Conservation (phyloP, 768 basidiomycete species). For the Termitomyces sp. region DNA sequence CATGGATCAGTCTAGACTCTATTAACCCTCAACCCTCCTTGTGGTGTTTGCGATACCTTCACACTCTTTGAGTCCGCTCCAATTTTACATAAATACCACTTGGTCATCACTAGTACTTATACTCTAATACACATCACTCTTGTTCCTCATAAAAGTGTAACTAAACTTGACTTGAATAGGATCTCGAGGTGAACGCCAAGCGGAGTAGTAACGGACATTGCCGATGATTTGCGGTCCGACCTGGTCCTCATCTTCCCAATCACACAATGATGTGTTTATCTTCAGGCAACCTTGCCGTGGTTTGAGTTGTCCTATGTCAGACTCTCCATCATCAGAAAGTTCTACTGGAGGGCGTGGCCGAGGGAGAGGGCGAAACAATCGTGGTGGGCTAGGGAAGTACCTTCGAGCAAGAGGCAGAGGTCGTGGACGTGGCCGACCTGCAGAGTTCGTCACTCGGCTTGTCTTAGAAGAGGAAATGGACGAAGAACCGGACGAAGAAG, state of each 20-base stretch:
- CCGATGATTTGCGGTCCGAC: not conserved
- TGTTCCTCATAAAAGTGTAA: not conserved
- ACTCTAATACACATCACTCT: not conserved
- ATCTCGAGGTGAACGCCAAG: too few species aligned
- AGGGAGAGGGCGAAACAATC: constrained; percentile 18
- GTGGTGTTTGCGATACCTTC: not conserved
- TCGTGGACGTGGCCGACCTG: constrained; percentile 45
- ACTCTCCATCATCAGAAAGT: not conserved
- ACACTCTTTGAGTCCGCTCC: not conserved
- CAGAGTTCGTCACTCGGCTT: constrained; percentile 37
- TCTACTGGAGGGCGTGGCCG: constrained; percentile 12
- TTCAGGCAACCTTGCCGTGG: not conserved
- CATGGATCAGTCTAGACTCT: too few species aligned
- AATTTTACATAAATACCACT: not conserved
- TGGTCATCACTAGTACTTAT: not conserved
- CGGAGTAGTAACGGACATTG: not conserved
- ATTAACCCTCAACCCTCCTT: not conserved
- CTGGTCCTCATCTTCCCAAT: not conserved
- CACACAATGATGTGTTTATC: not conserved
- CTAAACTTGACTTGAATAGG: not conserved
- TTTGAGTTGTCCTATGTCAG: not conserved
- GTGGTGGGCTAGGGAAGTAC: constrained; percentile 19
- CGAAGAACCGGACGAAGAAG: constrained; percentile 49
- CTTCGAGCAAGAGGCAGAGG: constrained; percentile 21
- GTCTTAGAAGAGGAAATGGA: constrained; percentile 38